Conservation (phyloP, 495 filamentous ascomycete genomes). For the Darksidea phi region DNA sequence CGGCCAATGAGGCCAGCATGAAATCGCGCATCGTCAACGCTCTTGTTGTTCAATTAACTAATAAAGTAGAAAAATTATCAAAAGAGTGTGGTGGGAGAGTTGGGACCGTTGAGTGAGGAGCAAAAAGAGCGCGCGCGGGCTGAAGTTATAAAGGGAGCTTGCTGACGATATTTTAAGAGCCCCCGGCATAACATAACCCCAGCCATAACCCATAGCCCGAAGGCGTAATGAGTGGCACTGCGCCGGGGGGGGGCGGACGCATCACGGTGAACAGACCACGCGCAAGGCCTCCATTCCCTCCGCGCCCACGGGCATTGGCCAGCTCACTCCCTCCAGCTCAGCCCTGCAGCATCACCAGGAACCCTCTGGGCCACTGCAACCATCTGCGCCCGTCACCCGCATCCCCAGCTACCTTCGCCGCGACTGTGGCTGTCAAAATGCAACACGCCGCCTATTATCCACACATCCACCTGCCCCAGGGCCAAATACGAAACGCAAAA, state of each 20-base stretch:
- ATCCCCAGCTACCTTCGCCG: background rate
- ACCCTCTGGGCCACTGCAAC: background rate
- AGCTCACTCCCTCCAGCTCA: background rate
- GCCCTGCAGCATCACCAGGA: conserved; percentile 3
- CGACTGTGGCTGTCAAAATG: background rate
- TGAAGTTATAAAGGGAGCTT: conserved; percentile 8
- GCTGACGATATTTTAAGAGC: too few relatives aligned
- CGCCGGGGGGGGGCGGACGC: background rate
- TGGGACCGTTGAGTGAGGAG: background rate
- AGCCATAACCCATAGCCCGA: too few relatives aligned
- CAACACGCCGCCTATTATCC: background rate
- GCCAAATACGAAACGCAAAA: too few relatives aligned
- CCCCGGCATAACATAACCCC: too few relatives aligned
- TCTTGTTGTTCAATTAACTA: background rate
- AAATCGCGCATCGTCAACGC: conserved; percentile 17
- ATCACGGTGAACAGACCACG: conserved; percentile 7
- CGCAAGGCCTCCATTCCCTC: background rate
- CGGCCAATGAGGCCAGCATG: conserved; percentile 19
- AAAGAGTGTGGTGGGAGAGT: conserved; percentile 24
- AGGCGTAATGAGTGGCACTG: conserved; percentile 7
- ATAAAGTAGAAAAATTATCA: conserved; percentile 1
- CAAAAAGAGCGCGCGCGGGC: background rate
- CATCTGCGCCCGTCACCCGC: background rate
- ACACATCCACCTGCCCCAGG: too few relatives aligned
- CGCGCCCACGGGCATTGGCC: conserved; percentile 1